Evolutionary conservation across 1,139 yeast genomes (phyloP), one percentile per base, ranked within the genome.

Genomic region (Taiozyma sp.): DNA sequence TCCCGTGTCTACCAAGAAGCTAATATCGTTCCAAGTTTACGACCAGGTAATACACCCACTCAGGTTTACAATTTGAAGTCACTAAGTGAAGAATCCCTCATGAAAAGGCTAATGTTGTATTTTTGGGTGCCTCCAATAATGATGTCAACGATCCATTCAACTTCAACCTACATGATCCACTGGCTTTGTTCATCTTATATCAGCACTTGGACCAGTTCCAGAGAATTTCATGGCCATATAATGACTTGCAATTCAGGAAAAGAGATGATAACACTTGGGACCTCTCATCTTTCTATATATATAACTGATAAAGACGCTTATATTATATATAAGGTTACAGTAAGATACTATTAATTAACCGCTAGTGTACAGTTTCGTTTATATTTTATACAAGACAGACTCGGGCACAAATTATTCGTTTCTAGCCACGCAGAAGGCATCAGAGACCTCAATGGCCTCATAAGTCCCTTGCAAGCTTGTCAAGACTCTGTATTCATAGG

Each of bases 401-500:
- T 12, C 27, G 27, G 27, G 8, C 36, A 32, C 34, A 30, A 14
- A 14, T 57, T 51, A 57, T 65, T 60, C 73, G 51, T 71, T 72
- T 58, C 73, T 70, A 23, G 75, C 74, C 49, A 66, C 73, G 74
- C 99, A 93, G 67, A 73, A 87, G 19, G 86, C 86, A 70, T 93
- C 99, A 51, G 81, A 80, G 13, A 93, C 81, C 62, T 87, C 91
- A 43, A 89, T 79, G 9, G 97, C 97, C 67, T 92, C 97, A 65
- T 95, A 93, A 4, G 91, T 87, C 45, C 99, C 99, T 65, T 92
- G 97, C 59, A 89, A 73, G 59, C 90, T 87, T 1, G 96, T 93
- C 63, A 78, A 73, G 6, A 88, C 84, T 47, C 82, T 76, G 65
- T 89, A 83, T 60, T 84, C 89, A 62, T 81, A 70, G 3, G 80